Base-by-base conservation (phyloP, 345 rosid genomes). In the Pistacia atlantica region DNA sequence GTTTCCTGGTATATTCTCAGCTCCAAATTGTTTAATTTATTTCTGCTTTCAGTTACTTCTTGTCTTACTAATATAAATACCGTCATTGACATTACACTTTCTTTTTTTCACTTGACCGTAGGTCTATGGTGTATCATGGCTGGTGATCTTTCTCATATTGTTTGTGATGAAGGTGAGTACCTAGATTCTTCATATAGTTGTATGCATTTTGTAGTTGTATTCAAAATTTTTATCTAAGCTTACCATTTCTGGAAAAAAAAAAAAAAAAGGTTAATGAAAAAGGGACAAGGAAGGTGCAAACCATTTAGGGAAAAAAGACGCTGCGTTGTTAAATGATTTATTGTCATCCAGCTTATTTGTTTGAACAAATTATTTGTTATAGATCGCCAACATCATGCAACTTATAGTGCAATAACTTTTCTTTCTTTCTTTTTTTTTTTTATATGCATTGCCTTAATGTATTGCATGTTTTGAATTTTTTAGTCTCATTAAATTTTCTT, bases 101-200 rank as follows among this genome's bases (percentile, higher is more conserved):
- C 22, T 64, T 70, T 52, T 71, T 74, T 51, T 17, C 25, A 14
- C 58, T 64, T 83, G 65, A 16, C 73, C 63, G 48, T 85, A 96
- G 99, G 93, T 97, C 67, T 97, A 97, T 57, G 99, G 97, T 42
- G 69, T 89, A 73, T 97, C 99, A 18, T 97, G 99, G 99, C 89
- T 92, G 72, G 99, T 97, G 83, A 97, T 97, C 73, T 83, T 97
- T 75, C 65, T 94, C 65, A 82, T 97, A 78, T 77, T 97, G 90
- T 92, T 91, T 76, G 97, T 97, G 63, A 94, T 97, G 99, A 97
- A 97, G 98, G 99, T 96, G 46, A 48, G 87, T 80, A 22, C 4
- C 54, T 55, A 20, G 59, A 58, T 28, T 72, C 33, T 68, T 80
- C 42, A 48, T 16, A 71, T 60, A 46, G 54, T 76, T 28, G 11